Base-by-base conservation (phyloP, 768 basidiomycete species). In the Phylloporus arenicola region DNA sequence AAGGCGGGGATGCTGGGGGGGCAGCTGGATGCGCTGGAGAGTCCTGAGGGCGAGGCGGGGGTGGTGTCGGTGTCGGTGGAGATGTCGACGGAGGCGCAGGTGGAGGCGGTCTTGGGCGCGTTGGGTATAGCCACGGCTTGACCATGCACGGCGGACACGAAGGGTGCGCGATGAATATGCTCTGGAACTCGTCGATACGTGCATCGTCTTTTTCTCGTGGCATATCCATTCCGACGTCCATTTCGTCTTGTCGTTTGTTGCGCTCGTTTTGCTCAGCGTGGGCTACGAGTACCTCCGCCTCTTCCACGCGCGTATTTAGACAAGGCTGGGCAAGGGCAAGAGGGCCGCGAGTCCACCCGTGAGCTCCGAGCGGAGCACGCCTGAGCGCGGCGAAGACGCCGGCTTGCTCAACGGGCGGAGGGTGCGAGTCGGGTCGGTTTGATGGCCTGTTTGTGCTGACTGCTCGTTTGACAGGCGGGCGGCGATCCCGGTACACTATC, bases 171-270 rank as follows among this genome's bases (percentile, higher is more conserved):
- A 85, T 87, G 82, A 71, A 88, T 67, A 92, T 92, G 89, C 80
- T 92, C 59, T 91, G 88, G 86, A 90, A 90, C 69, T 88, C 58
- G 68, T 82, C 64, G 75, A 88, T 70, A 88, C 88, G 40, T 92
- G 88, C 71, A 75, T 91, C 68, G 83, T 92, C 70, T 90, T 91
- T 71, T 70, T 63, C 13, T 74, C 76, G 54, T 92, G 89, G 87
- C 88, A 90, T 70, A 80, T 92, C 58, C 70, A 61, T 53, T 77
- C 83, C 20, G 70, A 64, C 44, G 54, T 72, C 51, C 66, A 71
- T 22, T 89, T 93, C 64, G 54, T 82, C 53, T 54, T 84, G 52
- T 89, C 88, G 22, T 83, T 80, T 66, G 39, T 83, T 54, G 76
- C 71, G 48, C 82, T 92, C 66, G 74, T 84, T 48, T 69, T 68